Base-by-base conservation (phyloP, 208 protist species). In the Novymonas esmeraldas region DNA sequence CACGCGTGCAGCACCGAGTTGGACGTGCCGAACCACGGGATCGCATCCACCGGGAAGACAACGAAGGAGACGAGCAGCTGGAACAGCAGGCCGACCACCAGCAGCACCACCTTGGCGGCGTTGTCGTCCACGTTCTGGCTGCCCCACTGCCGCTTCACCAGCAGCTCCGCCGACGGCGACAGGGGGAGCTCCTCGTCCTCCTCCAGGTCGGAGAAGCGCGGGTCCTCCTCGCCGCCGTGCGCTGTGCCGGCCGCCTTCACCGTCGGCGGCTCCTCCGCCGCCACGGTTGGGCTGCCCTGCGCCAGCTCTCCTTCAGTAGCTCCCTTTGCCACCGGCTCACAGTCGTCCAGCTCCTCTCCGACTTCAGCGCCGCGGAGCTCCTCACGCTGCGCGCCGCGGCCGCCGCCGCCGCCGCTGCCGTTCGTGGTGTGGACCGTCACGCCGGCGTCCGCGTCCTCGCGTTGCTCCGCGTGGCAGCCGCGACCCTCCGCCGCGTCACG, bases 11-110 rank as follows among this genome's bases (percentile, higher is more conserved):
- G 31, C 11, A 66, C 78, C 7, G 44, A 83, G 29, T 18, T 14
- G 18, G 82, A 86, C 4, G 76, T 82, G 56, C 89, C 87, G 64
- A 93, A 92, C 85, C 85, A 91, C 18, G 86, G 86, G 52, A 89
- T 85, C 14, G 81, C 85, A 54, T 93, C 87, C 4, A 90, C 59
- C 3, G 89, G 89, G 41, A 95, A 79, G 18, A 77, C 50, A 6
- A 87, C 76, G 54, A 91, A 79, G 11, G 81, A 84, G 10, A 92
- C 73, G 11, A 92, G 28, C 20, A 86, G 52, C 64, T 95, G 89
- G 59, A 93, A 92, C 45, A 89, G 28, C 13, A 92, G 46, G 31
- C 86, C 82, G 51, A 76, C 52, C 3, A 89, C 55, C 18, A 95
- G 86, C 0, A 95, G 62, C 36, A 90, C 65, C 38, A 87, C 33